phyloP scores from a whole-genome alignment of 1,284 basidiomycete genomes.

The Taiwanofungus camphoratus region DNA sequence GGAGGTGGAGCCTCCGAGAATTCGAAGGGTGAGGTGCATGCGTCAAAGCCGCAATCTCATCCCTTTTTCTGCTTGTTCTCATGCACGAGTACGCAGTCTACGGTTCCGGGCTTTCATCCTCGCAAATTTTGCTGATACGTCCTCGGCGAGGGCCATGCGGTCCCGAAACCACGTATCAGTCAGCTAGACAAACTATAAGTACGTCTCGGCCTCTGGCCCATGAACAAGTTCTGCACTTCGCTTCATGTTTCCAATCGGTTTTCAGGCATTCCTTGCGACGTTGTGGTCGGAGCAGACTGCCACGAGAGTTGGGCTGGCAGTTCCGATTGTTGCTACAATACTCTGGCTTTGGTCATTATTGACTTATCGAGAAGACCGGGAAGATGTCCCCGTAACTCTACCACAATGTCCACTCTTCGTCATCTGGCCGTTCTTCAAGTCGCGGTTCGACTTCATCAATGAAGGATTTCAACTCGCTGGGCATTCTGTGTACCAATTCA shows the following conservation, averaged over 20 bases:
- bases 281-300: constrained; percentile 52
- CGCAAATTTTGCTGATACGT: too few relatives aligned
- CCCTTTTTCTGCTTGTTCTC: too few relatives aligned
- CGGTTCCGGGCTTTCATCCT: too few relatives aligned
- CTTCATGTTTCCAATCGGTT: constrained; percentile 47
- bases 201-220: too few relatives aligned
- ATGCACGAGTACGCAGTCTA: too few relatives aligned
- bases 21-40: too few relatives aligned
- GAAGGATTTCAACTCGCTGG: constrained; percentile 63
- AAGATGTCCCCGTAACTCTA: constrained; percentile 43
- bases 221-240: too few relatives aligned
- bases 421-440: constrained; percentile 60
- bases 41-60: too few relatives aligned
- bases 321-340: constrained; percentile 49
- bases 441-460: constrained; percentile 63
- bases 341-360: constrained; percentile 36
- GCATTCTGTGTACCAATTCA: constrained; percentile 59
- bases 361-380: constrained; percentile 25
- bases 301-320: constrained; percentile 46
- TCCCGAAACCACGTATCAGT: too few relatives aligned
- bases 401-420: constrained; percentile 51
- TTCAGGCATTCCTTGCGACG: constrained; percentile 51
- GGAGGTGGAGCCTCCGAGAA: too few relatives aligned
- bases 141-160: too few relatives aligned
- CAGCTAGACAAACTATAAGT: too few relatives aligned